Percentiles rank a stretch among this genome's conserved stretches.
Conservation (phyloP, 495 filamentous ascomycete genomes). For the Pseudomonodictys pantanalensis region DNA sequence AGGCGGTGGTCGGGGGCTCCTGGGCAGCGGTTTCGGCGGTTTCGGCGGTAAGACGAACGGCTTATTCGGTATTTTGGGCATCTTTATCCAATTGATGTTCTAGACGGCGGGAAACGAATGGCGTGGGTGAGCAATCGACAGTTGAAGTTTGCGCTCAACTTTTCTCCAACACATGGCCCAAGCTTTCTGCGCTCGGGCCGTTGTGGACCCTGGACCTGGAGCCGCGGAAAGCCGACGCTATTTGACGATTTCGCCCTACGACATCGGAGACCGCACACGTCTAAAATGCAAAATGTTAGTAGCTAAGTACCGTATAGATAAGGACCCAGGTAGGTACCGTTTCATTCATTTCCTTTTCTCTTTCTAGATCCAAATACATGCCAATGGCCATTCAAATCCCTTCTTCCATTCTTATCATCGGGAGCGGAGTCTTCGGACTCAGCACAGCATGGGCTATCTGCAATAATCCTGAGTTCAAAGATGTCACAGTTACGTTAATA, state of each 20-base stretch:
- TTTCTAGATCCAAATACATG: too few relatives aligned
- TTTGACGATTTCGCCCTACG: too few relatives aligned
- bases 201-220: neutral
- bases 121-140: slow-evolving; percentile 12
- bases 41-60: neutral
- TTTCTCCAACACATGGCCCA: too few relatives aligned
- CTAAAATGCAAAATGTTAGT: too few relatives aligned
- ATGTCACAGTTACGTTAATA: slow-evolving; percentile 54
- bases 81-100: slow-evolving; percentile 14
- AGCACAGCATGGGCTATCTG: slow-evolving; percentile 62
- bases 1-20: neutral
- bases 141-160: neutral
- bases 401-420: slow-evolving; percentile 52
- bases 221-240: slow-evolving; percentile 19
- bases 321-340: neutral
- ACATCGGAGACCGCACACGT: slow-evolving; percentile 25
- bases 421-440: slow-evolving; percentile 64
- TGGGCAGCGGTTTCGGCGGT: neutral
- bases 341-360: slow-evolving; percentile 2
- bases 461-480: slow-evolving; percentile 44
- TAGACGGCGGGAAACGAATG: neutral
- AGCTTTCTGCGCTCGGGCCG: slow-evolving; percentile 2
- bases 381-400: slow-evolving; percentile 9
- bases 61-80: slow-evolving; percentile 15
- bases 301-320: neutral